phyloP scores from a whole-genome alignment of 2,329 filamentous ascomycete species.

The Fusarium nanum region DNA sequence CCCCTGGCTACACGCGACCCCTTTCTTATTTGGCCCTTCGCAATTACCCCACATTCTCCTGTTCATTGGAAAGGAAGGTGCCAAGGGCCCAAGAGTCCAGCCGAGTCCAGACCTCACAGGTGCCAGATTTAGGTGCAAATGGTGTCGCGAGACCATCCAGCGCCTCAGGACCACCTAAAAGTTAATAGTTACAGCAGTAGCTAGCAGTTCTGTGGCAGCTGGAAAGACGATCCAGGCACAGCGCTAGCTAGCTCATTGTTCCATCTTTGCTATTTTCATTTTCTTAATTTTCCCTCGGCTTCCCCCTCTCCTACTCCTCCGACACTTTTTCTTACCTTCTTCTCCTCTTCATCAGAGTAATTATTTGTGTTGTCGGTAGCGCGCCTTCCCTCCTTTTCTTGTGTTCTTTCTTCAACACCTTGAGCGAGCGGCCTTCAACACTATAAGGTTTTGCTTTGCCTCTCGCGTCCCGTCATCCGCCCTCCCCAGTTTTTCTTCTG shows the following conservation, averaged over 20 bases:
- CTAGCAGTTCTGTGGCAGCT: neutral
- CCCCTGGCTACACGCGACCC: conserved; percentile 42
- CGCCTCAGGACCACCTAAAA: neutral
- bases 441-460: conserved; percentile 1
- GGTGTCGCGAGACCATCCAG: conserved; percentile 3
- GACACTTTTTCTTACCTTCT: neutral
- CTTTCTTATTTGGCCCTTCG: conserved; percentile 40
- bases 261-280: conserved; percentile 6
- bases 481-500: conserved; percentile 7
- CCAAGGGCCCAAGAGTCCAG: conserved; percentile 2
- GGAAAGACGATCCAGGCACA: neutral
- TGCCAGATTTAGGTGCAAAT: neutral
- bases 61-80: conserved; percentile 23
- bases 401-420: neutral
- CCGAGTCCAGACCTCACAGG: conserved; percentile 19
- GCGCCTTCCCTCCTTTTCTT: conserved; percentile 10
- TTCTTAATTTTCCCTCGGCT: conserved; percentile 4
- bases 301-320: neutral
- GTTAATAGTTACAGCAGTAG: neutral
- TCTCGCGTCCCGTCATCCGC: neutral
- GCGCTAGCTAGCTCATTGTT: neutral
- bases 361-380: neutral
- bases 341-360: conserved; percentile 3
- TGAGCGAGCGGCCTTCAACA: conserved; percentile 11
- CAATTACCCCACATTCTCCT: conserved; percentile 38